A percentile compares a stretch with the other conserved stretches of the same genome.
phyloP scores from a whole-genome alignment of 2,329 filamentous ascomycete genomes.

The Trichoderma sp. region DNA sequence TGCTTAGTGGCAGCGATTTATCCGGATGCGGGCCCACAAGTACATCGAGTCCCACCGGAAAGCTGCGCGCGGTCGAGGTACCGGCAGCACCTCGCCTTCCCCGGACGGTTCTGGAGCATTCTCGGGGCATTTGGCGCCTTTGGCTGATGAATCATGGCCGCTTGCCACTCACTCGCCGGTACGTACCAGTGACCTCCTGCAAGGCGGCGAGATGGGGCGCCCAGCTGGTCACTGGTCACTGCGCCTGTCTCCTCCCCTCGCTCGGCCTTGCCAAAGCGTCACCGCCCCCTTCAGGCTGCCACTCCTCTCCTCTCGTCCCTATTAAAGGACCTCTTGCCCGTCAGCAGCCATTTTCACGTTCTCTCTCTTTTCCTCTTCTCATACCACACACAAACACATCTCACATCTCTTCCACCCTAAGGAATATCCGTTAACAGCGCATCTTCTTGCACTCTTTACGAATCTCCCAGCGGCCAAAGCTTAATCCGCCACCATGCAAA shows the following conservation, averaged over 20 bases:
- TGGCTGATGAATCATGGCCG: slow-evolving; percentile 40
- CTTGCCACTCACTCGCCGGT: slow-evolving; percentile 6
- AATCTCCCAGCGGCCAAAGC: slow-evolving; percentile 26
- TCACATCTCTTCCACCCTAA: slow-evolving; percentile 3
- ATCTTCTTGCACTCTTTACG: slow-evolving; percentile 20
- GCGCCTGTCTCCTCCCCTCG: slow-evolving; percentile 34
- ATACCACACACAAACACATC: neutral
- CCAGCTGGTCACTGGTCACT: slow-evolving; percentile 33
- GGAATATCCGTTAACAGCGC: slow-evolving; percentile 1
- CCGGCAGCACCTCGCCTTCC: slow-evolving; percentile 28
- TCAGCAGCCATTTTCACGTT: slow-evolving; percentile 27
- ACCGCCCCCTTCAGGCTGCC: slow-evolving; percentile 24
- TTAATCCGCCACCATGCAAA: slow-evolving; percentile 72
- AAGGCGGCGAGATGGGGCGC: neutral
- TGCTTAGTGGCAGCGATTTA: neutral
- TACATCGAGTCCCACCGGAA: slow-evolving; percentile 25
- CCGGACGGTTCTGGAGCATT: slow-evolving; percentile 43
- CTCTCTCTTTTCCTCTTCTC: slow-evolving; percentile 22
- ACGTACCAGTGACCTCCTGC: slow-evolving; percentile 9
- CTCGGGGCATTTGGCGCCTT: slow-evolving; percentile 35
- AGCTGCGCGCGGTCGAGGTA: slow-evolving; percentile 27
- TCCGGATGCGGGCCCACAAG: slow-evolving; percentile 22
- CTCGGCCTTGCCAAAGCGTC: slow-evolving; percentile 26
- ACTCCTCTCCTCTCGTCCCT: slow-evolving; percentile 24
- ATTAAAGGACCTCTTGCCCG: slow-evolving; percentile 35